Conservation (phyloP, 179 eudicot genomes). For the Patellifolia procumbens region DNA sequence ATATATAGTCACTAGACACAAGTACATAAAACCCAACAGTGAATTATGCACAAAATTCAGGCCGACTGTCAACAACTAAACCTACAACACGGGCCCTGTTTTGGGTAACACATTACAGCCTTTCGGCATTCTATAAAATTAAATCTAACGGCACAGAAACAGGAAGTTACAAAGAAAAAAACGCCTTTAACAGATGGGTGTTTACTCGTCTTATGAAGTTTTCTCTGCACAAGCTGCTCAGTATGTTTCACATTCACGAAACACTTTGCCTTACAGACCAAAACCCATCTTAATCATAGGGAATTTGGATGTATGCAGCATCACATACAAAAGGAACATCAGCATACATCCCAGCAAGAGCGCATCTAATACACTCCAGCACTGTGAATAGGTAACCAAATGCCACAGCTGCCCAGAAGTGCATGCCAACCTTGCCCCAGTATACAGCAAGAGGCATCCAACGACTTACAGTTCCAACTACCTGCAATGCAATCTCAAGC, state of each 20-base stretch:
- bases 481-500: constrained; percentile 71
- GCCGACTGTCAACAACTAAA: neutral
- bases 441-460: constrained; percentile 72
- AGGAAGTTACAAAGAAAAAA: neutral
- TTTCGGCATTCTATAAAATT: neutral
- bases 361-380: constrained; percentile 64
- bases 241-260: neutral
- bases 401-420: constrained; percentile 68
- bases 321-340: constrained; percentile 75
- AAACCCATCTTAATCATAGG: constrained; percentile 59
- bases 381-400: constrained; percentile 69
- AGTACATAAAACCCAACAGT: neutral
- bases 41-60: constrained; percentile 17
- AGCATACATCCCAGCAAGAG: constrained; percentile 83
- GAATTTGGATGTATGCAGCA: constrained; percentile 85
- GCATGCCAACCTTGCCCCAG: constrained; percentile 92
- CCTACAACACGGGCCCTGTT: constrained; percentile 7
- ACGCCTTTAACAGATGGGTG: neutral
- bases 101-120: neutral
- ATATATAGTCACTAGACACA: neutral
- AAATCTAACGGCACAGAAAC: neutral
- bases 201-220: neutral
- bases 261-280: neutral
- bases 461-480: constrained; percentile 59
- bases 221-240: constrained; percentile 1